phyloP scores from a whole-genome alignment of 1,284 basidiomycete species.

The Apiotrichum domesticum region DNA sequence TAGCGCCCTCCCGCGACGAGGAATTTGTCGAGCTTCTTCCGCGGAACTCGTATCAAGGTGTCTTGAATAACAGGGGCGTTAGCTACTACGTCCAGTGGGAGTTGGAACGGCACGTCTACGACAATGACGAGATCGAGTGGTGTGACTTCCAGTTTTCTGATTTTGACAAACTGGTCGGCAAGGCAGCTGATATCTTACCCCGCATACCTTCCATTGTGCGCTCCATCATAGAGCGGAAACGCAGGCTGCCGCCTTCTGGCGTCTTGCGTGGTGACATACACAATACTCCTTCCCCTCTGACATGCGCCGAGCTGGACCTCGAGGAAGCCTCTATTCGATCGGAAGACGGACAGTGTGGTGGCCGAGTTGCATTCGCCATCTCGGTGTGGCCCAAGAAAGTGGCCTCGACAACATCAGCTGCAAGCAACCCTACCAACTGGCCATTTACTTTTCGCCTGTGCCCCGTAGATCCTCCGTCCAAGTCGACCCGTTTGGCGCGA shows the following conservation, averaged over 20 bases:
- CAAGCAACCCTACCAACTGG: not conserved
- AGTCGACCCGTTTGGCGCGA: conserved; percentile 31
- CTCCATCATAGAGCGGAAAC: not conserved
- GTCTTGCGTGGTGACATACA: not conserved
- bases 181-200: conserved; percentile 9
- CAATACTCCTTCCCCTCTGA: not conserved
- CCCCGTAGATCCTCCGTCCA: conserved; percentile 26
- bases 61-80: conserved; percentile 18
- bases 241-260: not conserved
- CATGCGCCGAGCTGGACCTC: conserved; percentile 16
- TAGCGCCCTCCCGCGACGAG: not conserved
- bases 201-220: not conserved
- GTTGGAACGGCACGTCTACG: conserved; percentile 18
- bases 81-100: conserved; percentile 34
- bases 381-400: not conserved
- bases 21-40: conserved; percentile 15
- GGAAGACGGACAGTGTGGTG: conserved; percentile 20
- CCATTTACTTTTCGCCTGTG: conserved; percentile 15
- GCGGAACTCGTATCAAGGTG: not conserved
- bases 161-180: conserved; percentile 15
- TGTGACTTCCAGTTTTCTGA: conserved; percentile 18
- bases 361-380: not conserved
- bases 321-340: conserved; percentile 24
- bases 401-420: not conserved
- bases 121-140: conserved; percentile 10